Evolutionary conservation across 805 yeast species (phyloP).

Genomic region (Spathaspora sp.): DNA sequence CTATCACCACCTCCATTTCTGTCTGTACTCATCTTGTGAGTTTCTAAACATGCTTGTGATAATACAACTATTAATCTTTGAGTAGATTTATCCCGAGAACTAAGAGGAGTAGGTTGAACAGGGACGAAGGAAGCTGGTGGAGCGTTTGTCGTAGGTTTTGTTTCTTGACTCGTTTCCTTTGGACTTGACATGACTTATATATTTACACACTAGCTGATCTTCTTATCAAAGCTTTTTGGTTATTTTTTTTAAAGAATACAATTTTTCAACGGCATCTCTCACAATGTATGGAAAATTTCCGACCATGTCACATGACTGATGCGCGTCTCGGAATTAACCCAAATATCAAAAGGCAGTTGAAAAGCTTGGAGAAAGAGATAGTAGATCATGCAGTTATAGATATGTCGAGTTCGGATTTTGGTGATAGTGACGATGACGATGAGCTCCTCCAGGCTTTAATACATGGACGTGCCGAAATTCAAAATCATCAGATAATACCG

Average conservation of each 20-base stretch:
- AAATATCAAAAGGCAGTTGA: too few relatives aligned
- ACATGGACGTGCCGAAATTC: conserved; percentile 15
- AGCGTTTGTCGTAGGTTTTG: conserved; percentile 6
- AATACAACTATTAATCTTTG: conserved; percentile 91
- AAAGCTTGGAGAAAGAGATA: neutral
- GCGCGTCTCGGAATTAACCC: neutral
- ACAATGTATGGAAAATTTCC: neutral
- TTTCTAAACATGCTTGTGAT: conserved; percentile 92
- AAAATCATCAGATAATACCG: conserved; percentile 8
- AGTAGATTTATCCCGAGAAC: conserved; percentile 81
- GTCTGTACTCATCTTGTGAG: conserved; percentile 83
- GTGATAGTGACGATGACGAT: conserved; percentile 31
- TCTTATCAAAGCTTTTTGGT: neutral
- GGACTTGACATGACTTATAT: neutral
- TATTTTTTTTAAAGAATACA: neutral
- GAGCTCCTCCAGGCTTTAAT: conserved; percentile 51
- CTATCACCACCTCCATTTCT: conserved; percentile 63
- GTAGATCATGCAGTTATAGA: neutral
- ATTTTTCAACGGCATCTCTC: neutral
- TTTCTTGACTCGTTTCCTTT: neutral
- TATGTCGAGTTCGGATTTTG: conserved; percentile 11
- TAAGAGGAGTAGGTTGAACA: conserved; percentile 74
- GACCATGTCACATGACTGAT: neutral
- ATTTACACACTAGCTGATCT: neutral
- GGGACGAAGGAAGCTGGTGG: conserved; percentile 76